These are phyloP conservation scores for Hypoxylon sp. DNA, from an alignment of 2,329 filamentous ascomycete genomes.

Conservation along the genomic window DNA sequence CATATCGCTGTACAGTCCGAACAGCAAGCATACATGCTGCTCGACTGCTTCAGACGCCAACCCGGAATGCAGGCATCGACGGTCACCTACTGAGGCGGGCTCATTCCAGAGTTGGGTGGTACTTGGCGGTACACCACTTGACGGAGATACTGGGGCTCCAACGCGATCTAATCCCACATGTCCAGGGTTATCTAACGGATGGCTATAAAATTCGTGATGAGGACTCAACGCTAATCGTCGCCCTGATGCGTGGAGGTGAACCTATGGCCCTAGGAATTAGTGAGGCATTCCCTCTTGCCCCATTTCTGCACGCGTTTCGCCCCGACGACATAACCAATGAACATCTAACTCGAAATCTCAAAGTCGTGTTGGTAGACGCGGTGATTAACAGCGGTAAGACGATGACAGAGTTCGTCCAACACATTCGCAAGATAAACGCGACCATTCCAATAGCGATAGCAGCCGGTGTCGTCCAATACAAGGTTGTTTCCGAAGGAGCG, in stretches of 20 bases:
- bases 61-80: constrained; percentile 62
- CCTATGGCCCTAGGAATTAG: constrained; percentile 73
- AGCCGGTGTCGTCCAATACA: constrained; percentile 67
- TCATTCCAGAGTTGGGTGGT: constrained; percentile 66
- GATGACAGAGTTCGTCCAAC: constrained; percentile 63
- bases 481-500: constrained; percentile 44
- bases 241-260: constrained; percentile 75
- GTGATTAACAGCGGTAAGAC: constrained; percentile 71
- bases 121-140: constrained; percentile 67
- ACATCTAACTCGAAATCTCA: constrained; percentile 59
- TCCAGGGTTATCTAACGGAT: constrained; percentile 62
- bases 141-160: constrained; percentile 66
- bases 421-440: constrained; percentile 59
- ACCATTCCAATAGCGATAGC: constrained; percentile 67
- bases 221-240: constrained; percentile 66
- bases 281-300: constrained; percentile 65
- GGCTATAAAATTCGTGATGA: constrained; percentile 67
- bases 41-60: constrained; percentile 67
- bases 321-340: constrained; percentile 60
- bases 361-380: constrained; percentile 71
- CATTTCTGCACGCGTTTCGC: constrained; percentile 42
- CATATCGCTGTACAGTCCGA: background rate
- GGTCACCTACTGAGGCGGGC: constrained; percentile 65
- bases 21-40: background rate
- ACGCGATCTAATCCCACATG: constrained; percentile 63